phyloP scores from a whole-genome alignment of 306 rosid genomes.

The Potentilla sterilis region DNA sequence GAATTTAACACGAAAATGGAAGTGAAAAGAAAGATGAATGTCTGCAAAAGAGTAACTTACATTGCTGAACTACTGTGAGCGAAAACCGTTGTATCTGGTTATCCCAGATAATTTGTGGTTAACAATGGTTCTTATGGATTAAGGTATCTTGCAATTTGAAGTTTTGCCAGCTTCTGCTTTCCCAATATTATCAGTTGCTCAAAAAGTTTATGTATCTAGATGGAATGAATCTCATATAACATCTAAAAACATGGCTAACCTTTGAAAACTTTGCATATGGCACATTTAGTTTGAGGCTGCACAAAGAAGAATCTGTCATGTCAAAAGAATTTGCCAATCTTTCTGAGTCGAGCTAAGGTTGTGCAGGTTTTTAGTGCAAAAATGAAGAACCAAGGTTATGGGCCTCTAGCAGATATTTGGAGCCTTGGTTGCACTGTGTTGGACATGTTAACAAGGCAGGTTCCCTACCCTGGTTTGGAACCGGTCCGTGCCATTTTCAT shows the following conservation, averaged over 20 bases:
- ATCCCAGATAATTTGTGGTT: too few relatives aligned
- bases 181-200: neutral
- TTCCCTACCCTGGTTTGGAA: slow-evolving; percentile 67
- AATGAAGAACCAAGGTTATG: slow-evolving; percentile 59
- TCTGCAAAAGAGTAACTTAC: too few relatives aligned
- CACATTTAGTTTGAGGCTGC: neutral
- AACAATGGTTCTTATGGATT: too few relatives aligned
- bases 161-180: neutral
- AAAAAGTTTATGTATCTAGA: neutral
- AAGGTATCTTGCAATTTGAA: neutral
- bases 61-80: neutral
- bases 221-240: neutral
- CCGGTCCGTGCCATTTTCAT: slow-evolving; percentile 41
- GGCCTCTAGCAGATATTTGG: slow-evolving; percentile 93
- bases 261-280: neutral
- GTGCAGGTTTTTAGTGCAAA: slow-evolving; percentile 67
- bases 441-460: slow-evolving; percentile 73
- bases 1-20: too few relatives aligned
- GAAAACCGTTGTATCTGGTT: neutral
- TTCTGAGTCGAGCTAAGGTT: neutral
- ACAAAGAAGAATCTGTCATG: neutral
- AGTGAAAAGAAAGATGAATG: neutral
- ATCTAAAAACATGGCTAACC: neutral
- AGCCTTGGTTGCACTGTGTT: slow-evolving; percentile 97
- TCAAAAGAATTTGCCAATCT: neutral